Evolutionary conservation across 2,329 filamentous ascomycete genomes (phyloP), one percentile per base, ranked within the genome.

Genomic region (Venturia carpophila): DNA sequence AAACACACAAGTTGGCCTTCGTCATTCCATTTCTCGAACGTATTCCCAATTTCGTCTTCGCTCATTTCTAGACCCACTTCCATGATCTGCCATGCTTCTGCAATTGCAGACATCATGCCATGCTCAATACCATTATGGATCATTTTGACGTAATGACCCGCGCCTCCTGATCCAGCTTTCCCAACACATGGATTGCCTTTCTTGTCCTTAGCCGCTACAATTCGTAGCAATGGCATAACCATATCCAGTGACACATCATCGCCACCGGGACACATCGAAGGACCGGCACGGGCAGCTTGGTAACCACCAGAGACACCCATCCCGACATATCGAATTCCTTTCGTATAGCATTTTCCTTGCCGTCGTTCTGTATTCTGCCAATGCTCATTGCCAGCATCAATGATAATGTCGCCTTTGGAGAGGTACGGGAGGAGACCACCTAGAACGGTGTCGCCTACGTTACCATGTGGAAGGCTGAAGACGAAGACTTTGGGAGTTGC

Each of bases 61-160:
- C 71, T 73, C 76, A 89, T 81, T 0, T 80, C 82, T 30, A 89
- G 75, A 1, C 83, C 81, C 55, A 79, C 78, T 43, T 80, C 78
- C 77, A 90, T 83, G 41, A 89, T 79, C 0, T 79, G 79, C 85
- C 86, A 90, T 2, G 83, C 83, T 72, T 90, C 87, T 17, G 82
- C 82, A 6, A 89, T 79, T 0, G 82, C 79, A 64, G 82, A 83
- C 77, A 90, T 83, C 83, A 90, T 88, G 1, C 86, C 87, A 67
- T 89, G 86, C 71, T 90, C 87, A 67, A 90, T 89, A 0, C 87
- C 87, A 68, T 90, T 89, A 71, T 90, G 87, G 4, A 89, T 81
- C 86, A 90, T 90, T 77, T 91, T 90, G 49, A 89, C 85, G 70
- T 87, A 90, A 72, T 90, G 87, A 0, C 87, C 87, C 1, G 83